Base-by-base conservation (phyloP, 306 rosid species). In the Prunus dulcis region DNA sequence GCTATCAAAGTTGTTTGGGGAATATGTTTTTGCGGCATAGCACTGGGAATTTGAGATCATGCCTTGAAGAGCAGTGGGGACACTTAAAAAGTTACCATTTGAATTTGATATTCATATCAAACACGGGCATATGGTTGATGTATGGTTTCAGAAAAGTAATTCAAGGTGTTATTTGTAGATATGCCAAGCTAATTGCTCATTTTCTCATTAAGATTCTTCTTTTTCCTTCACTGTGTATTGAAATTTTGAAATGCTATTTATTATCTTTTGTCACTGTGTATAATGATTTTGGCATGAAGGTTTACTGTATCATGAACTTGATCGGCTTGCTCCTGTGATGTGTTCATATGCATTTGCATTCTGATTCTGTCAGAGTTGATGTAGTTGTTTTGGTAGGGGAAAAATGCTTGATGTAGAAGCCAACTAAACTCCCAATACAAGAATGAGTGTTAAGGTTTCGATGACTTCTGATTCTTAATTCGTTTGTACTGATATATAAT, bases 341-440 rank as follows among this genome's bases (percentile, higher is more conserved):
- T 51, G 22, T 17, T 58, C 47, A 23, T 41, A 58, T 25, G 23
- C 13, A 10, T 25, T 43, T 51, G 73, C 51, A 34, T 75, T 75
- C 51, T 52, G 72, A 41, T 19, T 58, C 25, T 20, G n/a, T 38
- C 56, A 38, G n/a, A 75, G 50, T 62, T 74, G 50, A 28, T 25
- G 7, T 61, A 11, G 55, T 49, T 47, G 20, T 69, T 52, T 20
- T 70, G 11, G 38, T 27, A 63, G 50, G 25, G 81, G 81, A 30
- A 73, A 71, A 28, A 71, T 15, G 67, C 34, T 83, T n/a, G 27
- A 71, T 50, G 45, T 50, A 75, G 23, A 74, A 12, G 20, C 43
- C 5, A 43, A 58, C 76, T 38, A 9, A 32, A 64, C 50, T 58
- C 12, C 34, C 45, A 5, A 15, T 49, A 49, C 28, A 77, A 68